Conservation (phyloP, 805 yeast species). For the Suhomyces sp. region DNA sequence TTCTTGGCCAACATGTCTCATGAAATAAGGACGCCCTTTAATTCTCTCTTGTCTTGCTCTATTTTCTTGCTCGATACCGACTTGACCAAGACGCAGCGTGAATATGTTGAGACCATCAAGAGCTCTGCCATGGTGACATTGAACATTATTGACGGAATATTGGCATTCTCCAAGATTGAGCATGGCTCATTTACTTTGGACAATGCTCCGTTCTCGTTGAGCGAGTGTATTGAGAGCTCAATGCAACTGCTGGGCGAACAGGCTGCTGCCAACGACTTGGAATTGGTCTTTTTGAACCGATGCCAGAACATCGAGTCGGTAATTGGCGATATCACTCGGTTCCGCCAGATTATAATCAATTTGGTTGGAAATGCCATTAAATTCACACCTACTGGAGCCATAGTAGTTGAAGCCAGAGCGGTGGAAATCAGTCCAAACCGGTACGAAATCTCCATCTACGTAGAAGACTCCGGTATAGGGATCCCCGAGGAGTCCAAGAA, state of each 20-base stretch:
- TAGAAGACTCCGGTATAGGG: constrained; percentile 54
- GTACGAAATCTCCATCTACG: constrained; percentile 38
- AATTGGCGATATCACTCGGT: constrained; percentile 48
- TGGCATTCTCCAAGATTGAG: constrained; percentile 54
- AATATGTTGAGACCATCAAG: constrained; percentile 52
- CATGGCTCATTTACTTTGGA: constrained; percentile 50
- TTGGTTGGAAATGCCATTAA: constrained; percentile 54
- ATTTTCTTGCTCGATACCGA: constrained; percentile 49
- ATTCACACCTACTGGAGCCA: constrained; percentile 44
- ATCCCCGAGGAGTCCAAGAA: constrained; percentile 43
- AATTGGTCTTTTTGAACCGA: constrained; percentile 42
- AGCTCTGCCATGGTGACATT: constrained; percentile 50
- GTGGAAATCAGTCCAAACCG: constrained; percentile 26
- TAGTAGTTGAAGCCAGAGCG: constrained; percentile 35
- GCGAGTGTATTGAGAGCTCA: constrained; percentile 47
- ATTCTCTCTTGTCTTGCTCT: constrained; percentile 48
- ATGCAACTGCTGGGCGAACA: constrained; percentile 49
- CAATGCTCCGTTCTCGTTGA: constrained; percentile 42
- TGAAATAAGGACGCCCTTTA: constrained; percentile 56
- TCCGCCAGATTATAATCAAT: constrained; percentile 51
- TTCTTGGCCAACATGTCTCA: constrained; percentile 56
- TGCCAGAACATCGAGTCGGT: constrained; percentile 39
- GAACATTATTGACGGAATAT: constrained; percentile 52
- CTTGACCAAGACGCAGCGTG: constrained; percentile 41
- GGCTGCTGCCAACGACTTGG: constrained; percentile 42